Evolutionary conservation across 345 rosid genomes (phyloP).

Genomic region (Ceriops decandra): DNA sequence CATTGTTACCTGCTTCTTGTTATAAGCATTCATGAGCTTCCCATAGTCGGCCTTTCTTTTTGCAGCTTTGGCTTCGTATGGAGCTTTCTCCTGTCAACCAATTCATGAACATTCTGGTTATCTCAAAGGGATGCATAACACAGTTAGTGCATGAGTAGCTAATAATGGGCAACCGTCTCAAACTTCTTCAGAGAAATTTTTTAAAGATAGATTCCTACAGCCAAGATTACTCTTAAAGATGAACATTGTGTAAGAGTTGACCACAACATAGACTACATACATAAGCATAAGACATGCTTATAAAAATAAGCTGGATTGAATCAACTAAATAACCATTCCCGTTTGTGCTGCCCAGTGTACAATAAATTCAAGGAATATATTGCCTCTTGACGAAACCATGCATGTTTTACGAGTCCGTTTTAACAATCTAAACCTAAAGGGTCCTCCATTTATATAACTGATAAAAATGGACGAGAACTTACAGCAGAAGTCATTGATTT

Average conservation of each 20-base stretch:
- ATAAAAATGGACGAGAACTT: background rate
- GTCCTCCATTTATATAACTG: background rate
- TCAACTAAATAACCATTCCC: too few species aligned
- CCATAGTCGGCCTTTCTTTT: slow-evolving; percentile 71
- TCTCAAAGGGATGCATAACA: background rate
- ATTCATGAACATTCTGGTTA: too few species aligned
- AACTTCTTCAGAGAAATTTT: background rate
- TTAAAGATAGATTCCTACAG: background rate
- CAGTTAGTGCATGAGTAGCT: background rate
- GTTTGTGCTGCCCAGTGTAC: background rate
- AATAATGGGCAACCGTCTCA: background rate
- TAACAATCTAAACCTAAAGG: background rate
- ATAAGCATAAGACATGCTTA: too few species aligned
- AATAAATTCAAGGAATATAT: background rate
- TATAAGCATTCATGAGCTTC: slow-evolving; percentile 76
- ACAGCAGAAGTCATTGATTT: slow-evolving; percentile 38
- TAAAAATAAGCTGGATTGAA: too few species aligned
- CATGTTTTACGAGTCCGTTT: background rate
- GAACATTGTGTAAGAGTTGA: too few species aligned
- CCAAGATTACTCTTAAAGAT: too few species aligned
- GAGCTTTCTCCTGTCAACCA: slow-evolving; percentile 66
- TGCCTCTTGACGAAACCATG: background rate
- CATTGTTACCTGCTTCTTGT: slow-evolving; percentile 59
- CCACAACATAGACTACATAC: too few species aligned
- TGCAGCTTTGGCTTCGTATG: slow-evolving; percentile 80